A percentile compares a stretch with the other conserved stretches of the same genome.
phyloP scores from a whole-genome alignment of 2,329 filamentous ascomycete species.

The Xylariales sp. region DNA sequence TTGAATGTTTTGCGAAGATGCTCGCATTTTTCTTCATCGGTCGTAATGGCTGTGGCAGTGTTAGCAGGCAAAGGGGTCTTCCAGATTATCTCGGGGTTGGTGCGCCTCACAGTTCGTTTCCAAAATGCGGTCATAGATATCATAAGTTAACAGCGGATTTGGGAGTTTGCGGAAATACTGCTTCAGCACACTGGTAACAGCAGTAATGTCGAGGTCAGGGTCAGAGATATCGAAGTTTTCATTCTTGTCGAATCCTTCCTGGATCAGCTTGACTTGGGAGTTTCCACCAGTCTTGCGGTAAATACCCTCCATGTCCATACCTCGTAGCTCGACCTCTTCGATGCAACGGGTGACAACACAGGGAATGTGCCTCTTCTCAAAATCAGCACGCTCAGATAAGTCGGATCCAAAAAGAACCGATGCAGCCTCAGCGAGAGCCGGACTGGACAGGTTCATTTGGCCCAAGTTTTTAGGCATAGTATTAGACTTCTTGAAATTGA shows the following conservation, averaged over 20 bases:
- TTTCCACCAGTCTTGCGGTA: conserved; percentile 96
- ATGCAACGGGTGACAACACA: conserved; percentile 90
- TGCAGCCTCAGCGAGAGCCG: conserved; percentile 44
- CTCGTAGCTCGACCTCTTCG: conserved; percentile 90
- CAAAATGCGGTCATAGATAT: conserved; percentile 84
- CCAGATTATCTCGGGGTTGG: no score
- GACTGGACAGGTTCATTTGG: conserved; percentile 32
- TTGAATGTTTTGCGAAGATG: conserved; percentile 71
- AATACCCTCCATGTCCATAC: conserved; percentile 96
- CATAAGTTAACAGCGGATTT: conserved; percentile 82
- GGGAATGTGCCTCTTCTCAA: conserved; percentile 84
- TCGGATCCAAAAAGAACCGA: conserved; percentile 82
- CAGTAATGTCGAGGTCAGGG: conserved; percentile 88
- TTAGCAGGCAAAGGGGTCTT: no score
- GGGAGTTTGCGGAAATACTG: conserved; percentile 96
- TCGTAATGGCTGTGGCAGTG: conserved; percentile 59
- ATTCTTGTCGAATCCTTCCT: conserved; percentile 84
- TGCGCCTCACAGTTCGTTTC: conserved; percentile 75
- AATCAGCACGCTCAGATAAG: conserved; percentile 77
- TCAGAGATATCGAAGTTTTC: conserved; percentile 91
- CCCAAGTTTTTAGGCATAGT: conserved; percentile 49
- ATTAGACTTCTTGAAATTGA: conserved; percentile 52
- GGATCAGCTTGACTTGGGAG: conserved; percentile 83
- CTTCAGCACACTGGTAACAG: conserved; percentile 91
- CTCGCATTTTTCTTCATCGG: conserved; percentile 62